Conservation (phyloP, 2,329 filamentous ascomycete species). For the Alternaria atra region DNA sequence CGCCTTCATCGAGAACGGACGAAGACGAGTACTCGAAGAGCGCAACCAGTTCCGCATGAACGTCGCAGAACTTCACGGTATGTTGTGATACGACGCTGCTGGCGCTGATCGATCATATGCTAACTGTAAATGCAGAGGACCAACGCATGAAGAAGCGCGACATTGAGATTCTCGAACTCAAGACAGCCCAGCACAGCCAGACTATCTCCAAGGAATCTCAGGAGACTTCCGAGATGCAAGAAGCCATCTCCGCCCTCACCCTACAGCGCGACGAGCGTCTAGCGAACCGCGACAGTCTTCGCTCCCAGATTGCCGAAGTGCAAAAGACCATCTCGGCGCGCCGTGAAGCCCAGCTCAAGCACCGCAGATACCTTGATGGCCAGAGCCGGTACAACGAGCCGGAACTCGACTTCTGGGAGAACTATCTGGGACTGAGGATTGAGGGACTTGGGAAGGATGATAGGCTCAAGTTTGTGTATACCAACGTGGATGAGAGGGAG, state of each 20-base stretch:
- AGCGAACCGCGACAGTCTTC: constrained; percentile 64
- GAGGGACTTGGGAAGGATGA: constrained; percentile 88
- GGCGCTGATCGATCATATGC: background rate
- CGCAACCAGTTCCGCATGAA: constrained; percentile 93
- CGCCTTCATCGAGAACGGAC: constrained; percentile 88
- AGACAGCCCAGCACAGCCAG: constrained; percentile 74
- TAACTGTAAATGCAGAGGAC: constrained; percentile 70
- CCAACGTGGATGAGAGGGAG: constrained; percentile 83
- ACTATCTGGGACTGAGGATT: constrained; percentile 85
- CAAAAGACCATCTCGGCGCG: constrained; percentile 75
- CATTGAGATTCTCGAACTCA: constrained; percentile 81
- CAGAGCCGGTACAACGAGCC: constrained; percentile 90
- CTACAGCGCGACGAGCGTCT: constrained; percentile 65
- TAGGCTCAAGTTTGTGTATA: constrained; percentile 88
- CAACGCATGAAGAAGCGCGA: constrained; percentile 88
- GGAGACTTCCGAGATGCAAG: constrained; percentile 73
- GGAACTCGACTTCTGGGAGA: constrained; percentile 95
- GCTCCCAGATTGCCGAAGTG: constrained; percentile 67
- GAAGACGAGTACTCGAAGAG: constrained; percentile 90
- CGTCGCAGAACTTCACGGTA: constrained; percentile 89
- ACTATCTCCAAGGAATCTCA: constrained; percentile 78
- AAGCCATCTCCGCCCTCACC: constrained; percentile 65
- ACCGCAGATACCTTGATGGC: constrained; percentile 78
- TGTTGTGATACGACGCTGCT: constrained; percentile 20
- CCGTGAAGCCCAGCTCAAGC: constrained; percentile 74